phyloP scores from a whole-genome alignment of 1,284 basidiomycete species.

The Ceratobasidium sp. region DNA sequence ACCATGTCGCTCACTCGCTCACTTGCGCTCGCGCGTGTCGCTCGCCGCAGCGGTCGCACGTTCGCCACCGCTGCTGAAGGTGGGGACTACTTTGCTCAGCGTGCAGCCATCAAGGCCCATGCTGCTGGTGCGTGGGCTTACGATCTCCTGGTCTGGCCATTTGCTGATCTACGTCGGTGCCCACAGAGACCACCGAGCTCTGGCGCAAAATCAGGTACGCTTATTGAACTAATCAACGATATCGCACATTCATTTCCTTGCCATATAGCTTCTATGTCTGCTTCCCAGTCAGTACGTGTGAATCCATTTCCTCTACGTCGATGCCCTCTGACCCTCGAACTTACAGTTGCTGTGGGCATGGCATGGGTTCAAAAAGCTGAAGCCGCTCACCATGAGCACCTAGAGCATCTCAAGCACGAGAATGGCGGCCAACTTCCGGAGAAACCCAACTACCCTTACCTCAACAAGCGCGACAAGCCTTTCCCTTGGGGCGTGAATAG shows the following conservation, averaged over 20 bases:
- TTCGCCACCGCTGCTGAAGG: conserved; percentile 39
- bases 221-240: conserved; percentile 19
- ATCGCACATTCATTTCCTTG: background rate
- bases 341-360: conserved; percentile 64
- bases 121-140: conserved; percentile 62
- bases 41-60: conserved; percentile 20
- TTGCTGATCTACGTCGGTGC: conserved; percentile 37
- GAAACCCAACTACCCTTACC: conserved; percentile 72
- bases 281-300: conserved; percentile 61
- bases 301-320: conserved; percentile 48
- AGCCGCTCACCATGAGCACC: conserved; percentile 67
- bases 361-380: conserved; percentile 81
- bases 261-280: conserved; percentile 73
- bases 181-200: conserved; percentile 71
- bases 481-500: conserved; percentile 84
- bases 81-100: conserved; percentile 50
- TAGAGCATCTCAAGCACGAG: conserved; percentile 71
- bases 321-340: background rate
- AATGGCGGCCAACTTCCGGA: conserved; percentile 78
- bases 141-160: conserved; percentile 10
- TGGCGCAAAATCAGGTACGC: conserved; percentile 86
- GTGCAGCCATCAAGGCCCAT: conserved; percentile 68
- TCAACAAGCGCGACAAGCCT: conserved; percentile 77
- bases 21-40: conserved; percentile 29
- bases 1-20: conserved; percentile 33